phyloP scores from a whole-genome alignment of 768 basidiomycete genomes.

The Trametes maxima region DNA sequence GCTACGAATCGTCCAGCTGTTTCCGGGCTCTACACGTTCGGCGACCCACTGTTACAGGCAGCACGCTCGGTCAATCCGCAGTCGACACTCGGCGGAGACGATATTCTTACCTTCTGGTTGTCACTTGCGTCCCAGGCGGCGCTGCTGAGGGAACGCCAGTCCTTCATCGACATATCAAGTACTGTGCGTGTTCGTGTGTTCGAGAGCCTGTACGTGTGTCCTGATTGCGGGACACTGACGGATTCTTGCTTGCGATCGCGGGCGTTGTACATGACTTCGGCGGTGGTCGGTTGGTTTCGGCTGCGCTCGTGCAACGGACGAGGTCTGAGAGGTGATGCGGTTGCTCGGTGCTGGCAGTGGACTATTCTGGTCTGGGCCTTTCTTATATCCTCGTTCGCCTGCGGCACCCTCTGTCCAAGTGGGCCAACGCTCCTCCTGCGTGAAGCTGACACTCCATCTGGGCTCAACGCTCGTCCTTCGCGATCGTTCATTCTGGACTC shows the following conservation, averaged over 20 bases:
- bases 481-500: conserved; percentile 8
- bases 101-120: conserved; percentile 49
- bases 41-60: conserved; percentile 48
- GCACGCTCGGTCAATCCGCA: background rate
- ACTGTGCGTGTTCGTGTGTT: conserved; percentile 55
- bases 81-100: background rate
- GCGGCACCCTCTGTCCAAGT: background rate
- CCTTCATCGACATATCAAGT: conserved; percentile 56
- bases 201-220: conserved; percentile 47
- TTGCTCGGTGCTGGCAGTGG: background rate
- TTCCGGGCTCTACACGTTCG: conserved; percentile 34
- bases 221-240: conserved; percentile 21
- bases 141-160: conserved; percentile 54
- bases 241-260: background rate
- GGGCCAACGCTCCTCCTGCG: background rate
- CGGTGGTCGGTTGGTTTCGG: background rate
- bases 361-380: background rate
- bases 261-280: background rate
- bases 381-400: background rate
- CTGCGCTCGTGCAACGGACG: background rate
- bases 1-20: conserved; percentile 44
- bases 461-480: conserved; percentile 3
- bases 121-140: conserved; percentile 43
- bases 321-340: background rate
- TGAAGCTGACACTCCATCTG: background rate